These are phyloP conservation scores for Suillus placidus DNA, from an alignment of 768 basidiomycete genomes.

Conservation along the genomic window DNA sequence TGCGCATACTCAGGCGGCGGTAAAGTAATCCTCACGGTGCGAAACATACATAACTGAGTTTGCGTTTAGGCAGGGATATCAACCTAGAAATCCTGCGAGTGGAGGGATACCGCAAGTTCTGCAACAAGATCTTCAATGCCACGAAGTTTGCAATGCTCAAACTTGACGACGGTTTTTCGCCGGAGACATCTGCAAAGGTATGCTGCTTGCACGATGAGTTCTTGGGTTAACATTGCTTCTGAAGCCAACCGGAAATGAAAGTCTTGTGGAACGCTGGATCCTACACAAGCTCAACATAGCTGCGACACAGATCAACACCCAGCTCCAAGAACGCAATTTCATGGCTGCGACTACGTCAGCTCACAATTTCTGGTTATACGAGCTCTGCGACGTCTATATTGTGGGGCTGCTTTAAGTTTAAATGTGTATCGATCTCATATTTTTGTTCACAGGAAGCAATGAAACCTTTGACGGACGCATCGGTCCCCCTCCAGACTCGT, in stretches of 20 bases:
- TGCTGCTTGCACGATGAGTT: slow-evolving; percentile 15
- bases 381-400: slow-evolving; percentile 99
- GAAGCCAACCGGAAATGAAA: slow-evolving; percentile 87
- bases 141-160: slow-evolving; percentile 99
- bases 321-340: slow-evolving; percentile 84
- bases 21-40: slow-evolving; percentile 30
- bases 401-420: slow-evolving; percentile 47
- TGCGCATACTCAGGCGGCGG: slow-evolving; percentile 94
- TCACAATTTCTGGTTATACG: slow-evolving; percentile 97
- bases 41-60: background rate
- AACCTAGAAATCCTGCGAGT: slow-evolving; percentile 95
- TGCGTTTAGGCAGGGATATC: slow-evolving; percentile 82
- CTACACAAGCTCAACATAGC: slow-evolving; percentile 91
- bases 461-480: slow-evolving; percentile 94
- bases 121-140: slow-evolving; percentile 99
- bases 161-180: slow-evolving; percentile 82
- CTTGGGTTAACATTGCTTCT: slow-evolving; percentile 7
- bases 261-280: slow-evolving; percentile 93
- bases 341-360: slow-evolving; percentile 85
- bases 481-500: slow-evolving; percentile 60
- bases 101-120: slow-evolving; percentile 99
- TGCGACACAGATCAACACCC: slow-evolving; percentile 71
- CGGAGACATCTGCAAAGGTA: slow-evolving; percentile 70
- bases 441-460: slow-evolving; percentile 79
- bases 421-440: background rate